phyloP scores from a whole-genome alignment of 495 filamentous ascomycete species.

The Tricharina praecox region DNA sequence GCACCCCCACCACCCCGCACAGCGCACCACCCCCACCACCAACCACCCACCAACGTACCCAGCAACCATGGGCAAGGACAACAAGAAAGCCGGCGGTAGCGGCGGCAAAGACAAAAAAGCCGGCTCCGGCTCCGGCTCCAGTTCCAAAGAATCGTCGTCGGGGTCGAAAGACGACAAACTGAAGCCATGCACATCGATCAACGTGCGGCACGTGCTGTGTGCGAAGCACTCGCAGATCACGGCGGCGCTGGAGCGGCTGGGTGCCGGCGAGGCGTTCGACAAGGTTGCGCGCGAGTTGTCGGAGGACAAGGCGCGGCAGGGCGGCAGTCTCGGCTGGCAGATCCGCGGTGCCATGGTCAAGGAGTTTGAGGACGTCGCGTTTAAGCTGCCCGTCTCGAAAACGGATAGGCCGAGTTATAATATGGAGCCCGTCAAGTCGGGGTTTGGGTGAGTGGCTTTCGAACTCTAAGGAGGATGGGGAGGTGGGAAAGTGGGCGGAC shows the following conservation, averaged over 20 bases:
- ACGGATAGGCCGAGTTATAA: constrained; percentile 24
- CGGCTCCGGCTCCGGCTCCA: constrained; percentile 7
- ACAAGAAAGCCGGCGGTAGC: constrained; percentile 3
- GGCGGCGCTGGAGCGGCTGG: constrained; percentile 19
- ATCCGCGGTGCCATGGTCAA: constrained; percentile 19
- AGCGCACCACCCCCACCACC: not conserved
- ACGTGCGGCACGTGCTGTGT: constrained; percentile 27
- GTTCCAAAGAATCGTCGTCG: constrained; percentile 11
- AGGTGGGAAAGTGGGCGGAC: too few relatives aligned
- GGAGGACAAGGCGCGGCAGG: constrained; percentile 24
- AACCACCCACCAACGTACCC: not conserved
- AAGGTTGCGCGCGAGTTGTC: constrained; percentile 18
- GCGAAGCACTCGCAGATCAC: constrained; percentile 22
- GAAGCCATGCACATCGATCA: constrained; percentile 22
- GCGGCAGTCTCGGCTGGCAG: constrained; percentile 26
- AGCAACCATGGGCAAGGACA: constrained; percentile 9
- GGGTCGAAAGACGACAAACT: constrained; percentile 9
- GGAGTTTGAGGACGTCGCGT: constrained; percentile 24
- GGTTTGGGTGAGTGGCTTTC: constrained; percentile 11
- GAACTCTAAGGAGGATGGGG: not conserved
- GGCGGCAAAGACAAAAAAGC: constrained; percentile 2
- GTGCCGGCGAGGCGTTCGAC: constrained; percentile 23
- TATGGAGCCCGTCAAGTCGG: constrained; percentile 20
- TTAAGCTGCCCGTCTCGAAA: constrained; percentile 19
- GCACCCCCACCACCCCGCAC: too few relatives aligned